Base-by-base conservation (phyloP, 1,284 basidiomycete genomes). In the Sanguinoderma infundibulare region DNA sequence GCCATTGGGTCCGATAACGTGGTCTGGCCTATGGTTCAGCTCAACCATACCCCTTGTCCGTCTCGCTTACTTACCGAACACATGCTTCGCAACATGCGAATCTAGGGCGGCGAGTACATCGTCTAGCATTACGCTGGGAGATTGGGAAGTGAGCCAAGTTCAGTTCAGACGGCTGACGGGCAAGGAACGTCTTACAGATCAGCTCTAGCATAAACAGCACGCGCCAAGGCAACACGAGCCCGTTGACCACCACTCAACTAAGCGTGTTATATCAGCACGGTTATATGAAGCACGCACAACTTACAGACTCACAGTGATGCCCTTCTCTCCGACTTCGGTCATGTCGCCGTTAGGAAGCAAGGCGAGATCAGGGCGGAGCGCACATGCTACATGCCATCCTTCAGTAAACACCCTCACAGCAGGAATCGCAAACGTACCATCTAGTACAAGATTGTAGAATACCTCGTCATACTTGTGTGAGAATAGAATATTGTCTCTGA, bases 401-500 rank as follows among this genome's bases (percentile, higher is more conserved):
- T 39, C 10, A 22, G 52, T 34, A 12, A 53, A 44, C 22, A 38
- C 14, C 24, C 17, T 15, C 38, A 28, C 5, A 34, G 12, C 7
- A 26, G 9, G 30, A 15, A 10, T 24, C 17, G 30, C 12, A 30
- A 9, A 61, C 71, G 4, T 54, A 89, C 90, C 90, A 78, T 93
- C 89, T 4, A 92, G 72, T n/a, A 92, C 90, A 17, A 87, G 67
- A 57, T 90, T 82, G 67, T 92, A 93, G 66, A 91, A 93, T 0
- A 77, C 80, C 64, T 92, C 89, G 59, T 98, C 93, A 64, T 91
- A 98, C 63, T 89, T 85, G 73, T 96, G 92, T 8, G 91, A 95
- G 77, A 98, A 98, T 36, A 94, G 72, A 62, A 98, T 97, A 70
- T 97, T 98, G 55, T 95, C 92, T 55, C 89, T 86, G 57, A 97